phyloP scores from a whole-genome alignment of 768 basidiomycete species.

The Nidula microcarpa region DNA sequence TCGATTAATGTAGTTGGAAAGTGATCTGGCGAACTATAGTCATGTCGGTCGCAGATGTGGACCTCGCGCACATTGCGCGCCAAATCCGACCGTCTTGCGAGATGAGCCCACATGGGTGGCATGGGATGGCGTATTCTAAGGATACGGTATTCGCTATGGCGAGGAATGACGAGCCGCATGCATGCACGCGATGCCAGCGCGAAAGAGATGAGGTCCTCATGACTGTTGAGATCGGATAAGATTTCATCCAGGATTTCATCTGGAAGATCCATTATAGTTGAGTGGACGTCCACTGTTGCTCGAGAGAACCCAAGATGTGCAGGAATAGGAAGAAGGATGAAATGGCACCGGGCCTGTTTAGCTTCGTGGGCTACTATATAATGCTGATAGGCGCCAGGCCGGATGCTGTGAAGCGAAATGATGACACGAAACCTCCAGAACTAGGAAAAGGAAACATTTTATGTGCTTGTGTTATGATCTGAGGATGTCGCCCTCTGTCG shows the following conservation, averaged over 20 bases:
- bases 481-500: too few species aligned
- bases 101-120: conserved; percentile 45
- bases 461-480: too few species aligned
- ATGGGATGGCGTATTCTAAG: conserved; percentile 37
- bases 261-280: conserved; percentile 22
- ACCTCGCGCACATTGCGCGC: conserved; percentile 44
- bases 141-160: conserved; percentile 48
- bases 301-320: too few species aligned
- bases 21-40: conserved; percentile 35
- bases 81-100: conserved; percentile 46
- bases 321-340: too few species aligned
- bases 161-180: conserved; percentile 35
- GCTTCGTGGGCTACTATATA: too few species aligned
- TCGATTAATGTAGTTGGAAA: conserved; percentile 36
- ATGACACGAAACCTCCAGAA: too few species aligned
- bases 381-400: too few species aligned
- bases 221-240: conserved; percentile 37
- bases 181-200: conserved; percentile 38
- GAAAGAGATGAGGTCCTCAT: conserved; percentile 39
- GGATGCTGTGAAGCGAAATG: too few species aligned
- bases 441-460: too few species aligned
- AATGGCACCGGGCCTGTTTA: too few species aligned
- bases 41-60: conserved; percentile 35
- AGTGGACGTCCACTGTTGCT: too few species aligned
- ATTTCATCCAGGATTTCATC: conserved; percentile 46